Evolutionary conservation across 2,329 filamentous ascomycete species (phyloP), one percentile per base, ranked within the genome.

Genomic region (Blastomyces emzantsi): DNA sequence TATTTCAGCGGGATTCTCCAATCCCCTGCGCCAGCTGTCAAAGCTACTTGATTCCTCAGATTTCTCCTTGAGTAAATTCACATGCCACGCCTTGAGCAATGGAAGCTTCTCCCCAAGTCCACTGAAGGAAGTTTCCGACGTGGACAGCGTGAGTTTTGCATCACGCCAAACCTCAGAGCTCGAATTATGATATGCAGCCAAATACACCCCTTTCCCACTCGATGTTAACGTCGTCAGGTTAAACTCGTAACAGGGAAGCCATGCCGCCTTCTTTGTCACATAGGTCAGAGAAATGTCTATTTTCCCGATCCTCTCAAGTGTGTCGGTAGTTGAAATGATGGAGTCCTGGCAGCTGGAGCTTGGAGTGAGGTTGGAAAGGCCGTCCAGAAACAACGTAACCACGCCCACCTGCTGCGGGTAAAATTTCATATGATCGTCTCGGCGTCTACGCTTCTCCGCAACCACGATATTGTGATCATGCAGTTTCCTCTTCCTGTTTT

Each of bases 131-230:
- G 85, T 82, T 68, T 87, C 83, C 0, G 85, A 87, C 0, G 85
- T 88, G 2, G 86, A 88, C 5, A 89, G 79, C 0, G 80, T 81
- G 47, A 89, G 74, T 66, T 81, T 83, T 71, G 83, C 82, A 72
- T 83, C 81, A 39, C 76, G 77, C 86, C 86, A 89, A 0, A 81
- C 83, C 74, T 89, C 86, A 0, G 83, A 85, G 0, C 85, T 87
- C 60, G 76, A 76, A 73, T 89, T 89, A 63, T 79, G 81, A 61
- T 88, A 81, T 66, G 83, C 80, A 1, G 86, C 85, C 62, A 87
- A 83, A 70, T 88, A 89, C 68, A 81, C 81, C 17, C 88, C 77
- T 4, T 74, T 74, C 1, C 79, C 85, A 0, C 80, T 80, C 59
- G 79, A 81, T 25, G 73, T 77, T 0, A 81, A 80, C 1, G 85